These are phyloP conservation scores for Trichoderma breve DNA, from an alignment of 2,329 filamentous ascomycete genomes.

Conservation along the genomic window DNA sequence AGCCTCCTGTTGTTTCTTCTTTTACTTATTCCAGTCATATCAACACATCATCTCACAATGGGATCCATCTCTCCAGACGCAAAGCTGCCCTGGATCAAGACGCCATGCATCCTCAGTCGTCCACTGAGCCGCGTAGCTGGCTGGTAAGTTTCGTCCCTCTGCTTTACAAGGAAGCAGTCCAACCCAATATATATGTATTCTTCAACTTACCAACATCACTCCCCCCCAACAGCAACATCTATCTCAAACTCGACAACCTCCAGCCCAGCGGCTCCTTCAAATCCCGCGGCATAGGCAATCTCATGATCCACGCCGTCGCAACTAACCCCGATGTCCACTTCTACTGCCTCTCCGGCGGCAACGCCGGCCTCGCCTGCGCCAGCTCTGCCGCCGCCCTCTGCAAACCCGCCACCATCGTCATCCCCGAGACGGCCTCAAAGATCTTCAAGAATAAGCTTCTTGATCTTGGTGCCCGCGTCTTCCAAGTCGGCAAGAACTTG, in stretches of 20 bases:
- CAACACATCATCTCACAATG: constrained; percentile 32
- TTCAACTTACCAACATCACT: background rate
- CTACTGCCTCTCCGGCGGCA: constrained; percentile 78
- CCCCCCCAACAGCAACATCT: constrained; percentile 59
- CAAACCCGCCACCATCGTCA: constrained; percentile 70
- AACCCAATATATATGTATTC: background rate
- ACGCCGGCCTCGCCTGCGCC: constrained; percentile 80
- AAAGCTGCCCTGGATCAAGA: constrained; percentile 64
- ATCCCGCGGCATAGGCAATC: constrained; percentile 71
- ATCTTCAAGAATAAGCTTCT: constrained; percentile 71
- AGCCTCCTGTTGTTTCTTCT: background rate
- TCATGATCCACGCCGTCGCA: constrained; percentile 50
- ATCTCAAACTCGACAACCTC: constrained; percentile 81
- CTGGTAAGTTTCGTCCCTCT: constrained; percentile 51
- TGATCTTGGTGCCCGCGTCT: constrained; percentile 65
- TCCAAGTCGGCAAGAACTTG: constrained; percentile 67
- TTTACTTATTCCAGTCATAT: too few species aligned
- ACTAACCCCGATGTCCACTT: constrained; percentile 56
- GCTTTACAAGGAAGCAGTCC: background rate
- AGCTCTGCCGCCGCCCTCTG: constrained; percentile 64
- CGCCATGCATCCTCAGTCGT: constrained; percentile 66
- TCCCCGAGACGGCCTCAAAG: constrained; percentile 63
- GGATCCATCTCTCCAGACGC: constrained; percentile 40
- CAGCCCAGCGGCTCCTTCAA: constrained; percentile 88
- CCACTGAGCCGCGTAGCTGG: constrained; percentile 67